Evolutionary conservation across 768 basidiomycete genomes (phyloP).

Genomic region (Fistulinella prunicolor): DNA sequence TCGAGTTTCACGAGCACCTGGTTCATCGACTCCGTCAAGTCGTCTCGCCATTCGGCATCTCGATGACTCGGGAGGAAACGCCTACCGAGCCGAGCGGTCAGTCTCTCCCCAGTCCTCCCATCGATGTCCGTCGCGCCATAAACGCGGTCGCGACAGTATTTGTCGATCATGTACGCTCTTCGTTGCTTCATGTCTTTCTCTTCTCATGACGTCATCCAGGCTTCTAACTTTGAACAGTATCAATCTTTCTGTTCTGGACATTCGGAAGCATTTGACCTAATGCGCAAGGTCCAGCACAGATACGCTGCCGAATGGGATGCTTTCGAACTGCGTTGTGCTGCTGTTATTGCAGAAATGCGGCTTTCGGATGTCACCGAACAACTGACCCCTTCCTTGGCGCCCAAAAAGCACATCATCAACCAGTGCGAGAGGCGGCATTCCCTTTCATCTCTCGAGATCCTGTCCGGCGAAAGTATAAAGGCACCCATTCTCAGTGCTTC

Average conservation of each 20-base stretch:
- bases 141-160: constrained; percentile 52
- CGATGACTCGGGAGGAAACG: constrained; percentile 33
- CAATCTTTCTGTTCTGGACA: constrained; percentile 87
- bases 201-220: constrained; percentile 41
- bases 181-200: neutral
- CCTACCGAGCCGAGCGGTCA: constrained; percentile 12
- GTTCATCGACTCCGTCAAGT: constrained; percentile 51
- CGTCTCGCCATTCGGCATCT: constrained; percentile 51
- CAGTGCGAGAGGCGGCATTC: constrained; percentile 45
- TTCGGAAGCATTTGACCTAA: constrained; percentile 71
- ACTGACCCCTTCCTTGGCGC: neutral
- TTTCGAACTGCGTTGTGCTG: constrained; percentile 77
- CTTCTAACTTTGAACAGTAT: constrained; percentile 72
- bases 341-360: constrained; percentile 42
- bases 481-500: constrained; percentile 30
- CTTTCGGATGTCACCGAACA: constrained; percentile 13
- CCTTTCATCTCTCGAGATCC: constrained; percentile 49
- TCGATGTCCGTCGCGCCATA: constrained; percentile 40
- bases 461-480: constrained; percentile 33
- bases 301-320: constrained; percentile 74
- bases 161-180: constrained; percentile 47
- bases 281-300: constrained; percentile 63
- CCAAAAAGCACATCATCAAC: constrained; percentile 18
- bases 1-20: constrained; percentile 67
- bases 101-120: constrained; percentile 20